Base-by-base conservation (phyloP, 106 monocot species). In the Allium fistulosum region DNA sequence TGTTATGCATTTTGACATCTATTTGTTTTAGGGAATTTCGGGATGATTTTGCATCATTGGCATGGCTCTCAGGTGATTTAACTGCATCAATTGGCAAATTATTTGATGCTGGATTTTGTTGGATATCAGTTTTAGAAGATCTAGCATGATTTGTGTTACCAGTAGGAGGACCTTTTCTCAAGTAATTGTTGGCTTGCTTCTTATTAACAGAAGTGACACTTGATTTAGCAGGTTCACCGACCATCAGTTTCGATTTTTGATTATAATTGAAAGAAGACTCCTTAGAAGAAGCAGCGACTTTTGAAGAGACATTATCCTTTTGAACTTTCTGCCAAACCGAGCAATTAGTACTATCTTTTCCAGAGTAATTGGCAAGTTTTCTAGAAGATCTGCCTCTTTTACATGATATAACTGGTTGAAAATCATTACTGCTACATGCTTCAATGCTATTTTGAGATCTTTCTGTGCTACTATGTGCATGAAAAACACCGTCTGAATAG, bases 301-400 rank as follows among this genome's bases (percentile, higher is more conserved):
- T 71, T 61, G 26, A 16, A 69, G 63, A 62, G 53, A 62, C 37
- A 49, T 13, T 13, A 62, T 64, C 59, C 55, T 69, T 92, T 66
- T 80, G 80, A 18, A 87, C 84, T 62, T 84, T 88, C 78, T 88
- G 80, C 91, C 94, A 91, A 11, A 81, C 59, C 26, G 85, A 73
- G 77, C 79, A 66, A 58, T 67, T 57, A 51, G 26, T 61, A 68
- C 75, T 71, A 53, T 67, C 67, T 66, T 80, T 80, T 60, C 62
- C 87, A 17, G 69, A 51, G 9, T 17, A 16, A 51, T 64, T 62
- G 56, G 61, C 48, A n/a, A 26, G 49, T 66, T 73, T 88, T 81
- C 75, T 85, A 64, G 63, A 57, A 27, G 59, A 27, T 27, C 80
- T 78, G 18, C 75, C 75, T 67, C 80, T 85, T 67, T 76, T 94